Evolutionary conservation across 129 eudicot species (phyloP), one percentile per base, ranked within the genome.

Genomic region (Helianthus tuberosus): DNA sequence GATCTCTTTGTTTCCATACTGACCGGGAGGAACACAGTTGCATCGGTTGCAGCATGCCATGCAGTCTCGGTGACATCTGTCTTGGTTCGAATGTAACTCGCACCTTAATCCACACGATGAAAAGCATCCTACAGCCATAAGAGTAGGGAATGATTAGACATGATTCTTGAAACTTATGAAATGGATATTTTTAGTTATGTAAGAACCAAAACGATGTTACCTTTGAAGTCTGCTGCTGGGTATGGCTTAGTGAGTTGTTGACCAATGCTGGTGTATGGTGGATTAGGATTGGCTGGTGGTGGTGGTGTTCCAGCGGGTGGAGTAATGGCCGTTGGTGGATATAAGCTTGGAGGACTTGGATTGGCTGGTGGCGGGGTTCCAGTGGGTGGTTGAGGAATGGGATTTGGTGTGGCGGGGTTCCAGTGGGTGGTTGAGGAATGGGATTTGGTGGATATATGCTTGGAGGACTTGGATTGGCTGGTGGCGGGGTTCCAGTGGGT

Each of bases 21-120:
- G 89, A 2, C 96, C 98, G 0, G 98, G 98, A 5, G 98, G 98
- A 47, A 93, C 98, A 67, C 98, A 90, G 67, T 90, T 93, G 98
- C 98, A 93, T 52, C 84, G 75, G 11, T 68, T 76, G 23, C 98
- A 93, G 77, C 98, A 90, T 3, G 92, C 78, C 69, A 86, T 64
- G 51, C 98, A 90, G 3, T 84, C 86, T 64, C 91, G 79, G 69
- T 83, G 36, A 74, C 98, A 93, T n/a, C 80, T 77, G 16, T 76
- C 79, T 82, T 75, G 76, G 84, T 92, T 84, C 5, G 87, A 84
- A 68, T 90, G 89, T n/a, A 73, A 32, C 72, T 64, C 76, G 72
- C 96, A 93, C 80, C 96, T 77, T 66, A 66, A 85, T 14, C 53
- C 71, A 44, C 98, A 93, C 32, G 79, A 73, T 7, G 98, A 90